Conservation (phyloP, 2,329 filamentous ascomycete species). For the Monilinia polystroma region DNA sequence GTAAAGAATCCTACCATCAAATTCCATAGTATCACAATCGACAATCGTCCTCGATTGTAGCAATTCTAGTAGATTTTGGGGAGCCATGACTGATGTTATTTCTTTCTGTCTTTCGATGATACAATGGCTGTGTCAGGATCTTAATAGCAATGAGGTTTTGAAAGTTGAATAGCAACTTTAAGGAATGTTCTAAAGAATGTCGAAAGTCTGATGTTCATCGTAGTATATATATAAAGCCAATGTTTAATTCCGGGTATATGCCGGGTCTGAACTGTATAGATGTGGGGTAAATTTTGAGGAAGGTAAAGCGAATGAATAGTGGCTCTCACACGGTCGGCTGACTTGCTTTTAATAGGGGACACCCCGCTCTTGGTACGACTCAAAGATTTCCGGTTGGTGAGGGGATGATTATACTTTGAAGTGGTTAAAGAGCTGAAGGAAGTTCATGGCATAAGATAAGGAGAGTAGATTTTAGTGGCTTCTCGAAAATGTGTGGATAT, state of each 20-base stretch:
- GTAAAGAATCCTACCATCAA: constrained; percentile 42
- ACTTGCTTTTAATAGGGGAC: constrained; percentile 5
- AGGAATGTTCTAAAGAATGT: not conserved
- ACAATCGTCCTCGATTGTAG: constrained; percentile 47
- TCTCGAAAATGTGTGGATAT: too few relatives aligned
- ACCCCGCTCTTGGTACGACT: not conserved
- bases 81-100: constrained; percentile 16
- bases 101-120: not conserved
- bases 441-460: too few relatives aligned
- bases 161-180: not conserved
- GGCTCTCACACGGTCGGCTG: not conserved
- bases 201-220: not conserved
- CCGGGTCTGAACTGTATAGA: constrained; percentile 11
- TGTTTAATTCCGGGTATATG: not conserved
- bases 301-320: constrained; percentile 4
- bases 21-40: constrained; percentile 54
- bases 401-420: not conserved
- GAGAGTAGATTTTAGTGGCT: too few relatives aligned
- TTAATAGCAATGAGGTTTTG: not conserved
- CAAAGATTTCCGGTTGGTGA: not conserved
- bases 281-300: not conserved
- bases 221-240: not conserved
- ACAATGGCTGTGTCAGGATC: not conserved
- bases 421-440: too few relatives aligned
- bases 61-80: constrained; percentile 44